Base-by-base conservation (phyloP, 2,329 filamentous ascomycete species). In the Orbilia oligospora region DNA sequence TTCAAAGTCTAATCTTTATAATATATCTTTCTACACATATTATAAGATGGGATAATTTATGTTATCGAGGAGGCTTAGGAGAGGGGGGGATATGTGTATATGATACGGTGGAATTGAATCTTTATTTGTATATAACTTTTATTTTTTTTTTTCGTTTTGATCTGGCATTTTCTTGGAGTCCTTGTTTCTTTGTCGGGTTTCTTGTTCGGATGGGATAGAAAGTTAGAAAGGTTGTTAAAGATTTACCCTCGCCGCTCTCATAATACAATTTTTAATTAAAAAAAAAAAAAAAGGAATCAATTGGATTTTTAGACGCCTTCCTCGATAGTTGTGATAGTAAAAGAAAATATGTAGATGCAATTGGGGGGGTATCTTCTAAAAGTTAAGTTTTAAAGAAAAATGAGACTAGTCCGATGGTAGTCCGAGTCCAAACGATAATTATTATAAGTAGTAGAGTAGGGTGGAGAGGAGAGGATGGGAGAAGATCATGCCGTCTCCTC, bases 1-100 rank as follows among this genome's bases (percentile, higher is more conserved):
- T 98, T 97, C 87, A 91, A 93, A 22, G 69, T 78, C 27, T 78
- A 64, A 20, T 3, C 8, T 30, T 6, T 30, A 30, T 30, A 6
- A 3, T 30, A 30, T 30, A 3, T 3, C 10, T 38, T 38, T 5
- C 12, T 38, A 38, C 10, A 38, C 36, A 1, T 12, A 12, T 30
- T 6, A 36, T 6, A 36, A 36, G 33, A 36, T 36, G 33, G 33
- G 33, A 9, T 36, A n/a, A 8, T 16, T 9, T 14, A 41, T 41
- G 38, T 3, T 41, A 38, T 38, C n/a, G n/a, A n/a, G n/a, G n/a
- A n/a, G n/a, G n/a, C n/a, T n/a, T n/a, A n/a, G 12, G 36, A 14
- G 16, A 8, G 46, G 41, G 14, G 33, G 27, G 20, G 27, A 4
- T n/a, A 16, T 14, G 12, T 5, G 10, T 30, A 30, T 30, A 30